Conservation (phyloP, 75 land plant species). For the Chamaecyparis obtusa region DNA sequence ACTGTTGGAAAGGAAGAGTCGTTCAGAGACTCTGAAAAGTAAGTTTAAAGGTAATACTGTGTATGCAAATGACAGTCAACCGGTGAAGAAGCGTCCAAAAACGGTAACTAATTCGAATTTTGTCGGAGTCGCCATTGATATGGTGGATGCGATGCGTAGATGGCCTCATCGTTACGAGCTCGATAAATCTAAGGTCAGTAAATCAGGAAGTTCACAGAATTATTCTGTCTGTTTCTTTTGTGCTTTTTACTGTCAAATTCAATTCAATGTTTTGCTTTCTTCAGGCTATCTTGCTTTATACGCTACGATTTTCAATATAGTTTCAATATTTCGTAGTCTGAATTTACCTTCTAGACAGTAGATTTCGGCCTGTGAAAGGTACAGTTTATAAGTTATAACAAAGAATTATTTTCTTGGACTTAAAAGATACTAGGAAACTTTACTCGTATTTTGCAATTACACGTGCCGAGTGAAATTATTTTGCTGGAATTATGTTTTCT, state of each 20-base stretch:
- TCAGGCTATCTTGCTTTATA: not conserved
- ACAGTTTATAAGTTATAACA: not conserved
- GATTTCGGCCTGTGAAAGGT: not conserved
- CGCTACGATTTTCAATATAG: not conserved
- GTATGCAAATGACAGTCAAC: not conserved
- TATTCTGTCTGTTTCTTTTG: not conserved
- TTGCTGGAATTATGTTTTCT: not conserved
- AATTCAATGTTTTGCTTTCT: not conserved
- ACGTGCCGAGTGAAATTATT: not conserved
- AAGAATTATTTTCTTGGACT: not conserved
- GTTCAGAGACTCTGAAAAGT: not conserved
- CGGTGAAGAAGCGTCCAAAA: not conserved
- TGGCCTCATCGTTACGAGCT: slow-evolving; percentile 21
- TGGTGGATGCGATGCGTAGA: slow-evolving; percentile 13
- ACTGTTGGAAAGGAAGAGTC: not conserved
- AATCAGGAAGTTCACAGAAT: not conserved
- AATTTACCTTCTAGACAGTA: not conserved
- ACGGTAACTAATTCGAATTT: not conserved
- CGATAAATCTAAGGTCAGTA: not conserved
- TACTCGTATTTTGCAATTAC: not conserved
- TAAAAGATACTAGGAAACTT: not conserved
- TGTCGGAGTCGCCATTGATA: slow-evolving; percentile 10
- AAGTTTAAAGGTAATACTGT: not conserved
- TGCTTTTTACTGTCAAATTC: not conserved
- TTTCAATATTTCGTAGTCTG: not conserved